Evolutionary conservation across 2,329 filamentous ascomycete species (phyloP).

Genomic region (Fusarium sp.): DNA sequence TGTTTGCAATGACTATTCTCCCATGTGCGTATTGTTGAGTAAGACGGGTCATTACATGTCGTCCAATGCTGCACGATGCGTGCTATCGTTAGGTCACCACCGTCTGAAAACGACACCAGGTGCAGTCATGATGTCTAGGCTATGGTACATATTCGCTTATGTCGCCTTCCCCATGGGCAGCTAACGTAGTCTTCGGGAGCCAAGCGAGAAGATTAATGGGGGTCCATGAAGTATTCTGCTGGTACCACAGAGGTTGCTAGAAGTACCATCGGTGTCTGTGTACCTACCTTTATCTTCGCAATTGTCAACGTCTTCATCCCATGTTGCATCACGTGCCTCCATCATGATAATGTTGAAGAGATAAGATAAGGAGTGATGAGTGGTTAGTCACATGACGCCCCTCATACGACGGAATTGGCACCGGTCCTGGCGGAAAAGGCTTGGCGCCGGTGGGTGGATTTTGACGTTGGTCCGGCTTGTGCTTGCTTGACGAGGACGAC

Average conservation of each 20-base stretch:
- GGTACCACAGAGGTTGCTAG: neutral
- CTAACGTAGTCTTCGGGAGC: neutral
- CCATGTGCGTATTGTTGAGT: neutral
- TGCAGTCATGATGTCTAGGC: neutral
- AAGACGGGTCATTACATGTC: neutral
- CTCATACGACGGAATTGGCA: neutral
- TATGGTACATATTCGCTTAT: neutral
- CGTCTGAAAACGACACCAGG: neutral
- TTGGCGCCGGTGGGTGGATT: conserved; percentile 30
- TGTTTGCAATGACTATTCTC: conserved; percentile 27
- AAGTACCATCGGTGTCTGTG: neutral
- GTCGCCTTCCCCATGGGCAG: neutral
- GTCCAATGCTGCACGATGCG: neutral
- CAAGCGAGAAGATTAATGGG: neutral
- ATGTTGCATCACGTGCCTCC: neutral
- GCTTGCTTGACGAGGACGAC: conserved; percentile 28
- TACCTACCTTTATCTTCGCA: neutral
- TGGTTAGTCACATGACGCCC: neutral
- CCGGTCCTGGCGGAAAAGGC: neutral
- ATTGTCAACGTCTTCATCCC: neutral
- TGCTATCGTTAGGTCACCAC: too few relatives aligned
- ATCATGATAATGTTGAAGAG: neutral
- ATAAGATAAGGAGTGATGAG: neutral
- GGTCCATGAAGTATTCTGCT: neutral
- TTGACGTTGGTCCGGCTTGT: conserved; percentile 25